A percentile compares a stretch with the other conserved stretches of the same genome.
These are phyloP conservation scores for Rhododendron vialii DNA, from an alignment of 148 eudicot species.

Conservation along the genomic window DNA sequence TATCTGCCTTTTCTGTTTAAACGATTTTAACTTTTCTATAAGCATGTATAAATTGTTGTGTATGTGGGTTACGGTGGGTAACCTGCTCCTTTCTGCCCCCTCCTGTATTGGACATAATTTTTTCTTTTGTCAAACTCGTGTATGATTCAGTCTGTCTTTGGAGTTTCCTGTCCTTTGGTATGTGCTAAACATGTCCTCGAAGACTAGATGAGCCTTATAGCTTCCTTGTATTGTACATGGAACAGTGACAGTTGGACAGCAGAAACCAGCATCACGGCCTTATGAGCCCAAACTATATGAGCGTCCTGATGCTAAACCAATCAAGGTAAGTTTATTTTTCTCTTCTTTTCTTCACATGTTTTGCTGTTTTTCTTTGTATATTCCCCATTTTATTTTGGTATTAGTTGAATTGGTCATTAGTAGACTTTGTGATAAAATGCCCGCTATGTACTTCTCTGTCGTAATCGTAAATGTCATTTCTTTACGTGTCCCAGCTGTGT, in stretches of 20 bases:
- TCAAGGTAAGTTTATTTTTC: constrained; percentile 46
- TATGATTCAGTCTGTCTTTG: background rate
- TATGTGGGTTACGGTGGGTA: background rate
- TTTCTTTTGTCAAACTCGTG: background rate
- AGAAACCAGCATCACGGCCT: constrained; percentile 46
- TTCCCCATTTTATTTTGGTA: background rate
- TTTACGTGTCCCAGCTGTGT: background rate
- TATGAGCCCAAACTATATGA: constrained; percentile 58
- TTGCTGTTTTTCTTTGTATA: background rate
- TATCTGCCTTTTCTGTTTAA: background rate
- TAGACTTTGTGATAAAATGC: background rate
- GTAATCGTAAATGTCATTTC: background rate
- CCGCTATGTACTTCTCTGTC: background rate
- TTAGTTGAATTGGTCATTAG: background rate
- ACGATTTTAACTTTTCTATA: background rate
- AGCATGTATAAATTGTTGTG: background rate
- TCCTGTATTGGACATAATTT: background rate
- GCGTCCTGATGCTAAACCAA: constrained; percentile 50
- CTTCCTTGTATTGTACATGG: constrained; percentile 14
- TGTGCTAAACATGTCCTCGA: background rate
- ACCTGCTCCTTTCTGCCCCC: background rate
- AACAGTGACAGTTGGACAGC: constrained; percentile 48
- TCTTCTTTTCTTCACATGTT: background rate
- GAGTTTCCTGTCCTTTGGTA: background rate
- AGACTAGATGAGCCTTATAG: background rate